Conservation (phyloP, 768 basidiomycete species). For the Rhizopogon roseolus region DNA sequence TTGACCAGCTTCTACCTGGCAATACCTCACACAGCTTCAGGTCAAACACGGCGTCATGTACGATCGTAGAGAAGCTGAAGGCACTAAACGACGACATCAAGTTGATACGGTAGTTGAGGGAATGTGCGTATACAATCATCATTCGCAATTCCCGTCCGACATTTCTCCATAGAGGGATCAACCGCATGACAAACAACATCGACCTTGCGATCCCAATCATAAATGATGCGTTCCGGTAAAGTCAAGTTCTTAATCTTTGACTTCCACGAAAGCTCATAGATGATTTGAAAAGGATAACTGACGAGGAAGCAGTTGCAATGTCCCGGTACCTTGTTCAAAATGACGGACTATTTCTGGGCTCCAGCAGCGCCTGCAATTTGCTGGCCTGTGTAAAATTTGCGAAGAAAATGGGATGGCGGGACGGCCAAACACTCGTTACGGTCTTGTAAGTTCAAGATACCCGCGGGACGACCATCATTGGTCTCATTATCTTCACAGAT, state of each 20-base stretch:
- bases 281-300: constrained; percentile 60
- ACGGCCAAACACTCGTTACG: constrained; percentile 75
- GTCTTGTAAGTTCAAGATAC: constrained; percentile 55
- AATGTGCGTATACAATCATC: constrained; percentile 45
- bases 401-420: constrained; percentile 62
- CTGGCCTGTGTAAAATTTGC: constrained; percentile 85
- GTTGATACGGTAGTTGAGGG: constrained; percentile 97
- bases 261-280: background rate
- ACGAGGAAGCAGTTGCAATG: constrained; percentile 94
- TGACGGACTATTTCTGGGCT: constrained; percentile 93
- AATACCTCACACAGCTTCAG: constrained; percentile 27
- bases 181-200: constrained; percentile 88
- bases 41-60: constrained; percentile 95
- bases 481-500: constrained; percentile 37
- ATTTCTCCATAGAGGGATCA: constrained; percentile 66
- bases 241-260: constrained; percentile 4
- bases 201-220: constrained; percentile 79
- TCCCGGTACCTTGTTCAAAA: constrained; percentile 85
- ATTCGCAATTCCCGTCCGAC: background rate
- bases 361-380: constrained; percentile 93
- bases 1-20: background rate
- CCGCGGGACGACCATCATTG: background rate
- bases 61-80: constrained; percentile 88
- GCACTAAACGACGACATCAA: constrained; percentile 88
- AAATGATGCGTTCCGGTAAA: constrained; percentile 82